Evolutionary conservation across 2,329 filamentous ascomycete species (phyloP).

Genomic region (Hymenoscyphus linearis): DNA sequence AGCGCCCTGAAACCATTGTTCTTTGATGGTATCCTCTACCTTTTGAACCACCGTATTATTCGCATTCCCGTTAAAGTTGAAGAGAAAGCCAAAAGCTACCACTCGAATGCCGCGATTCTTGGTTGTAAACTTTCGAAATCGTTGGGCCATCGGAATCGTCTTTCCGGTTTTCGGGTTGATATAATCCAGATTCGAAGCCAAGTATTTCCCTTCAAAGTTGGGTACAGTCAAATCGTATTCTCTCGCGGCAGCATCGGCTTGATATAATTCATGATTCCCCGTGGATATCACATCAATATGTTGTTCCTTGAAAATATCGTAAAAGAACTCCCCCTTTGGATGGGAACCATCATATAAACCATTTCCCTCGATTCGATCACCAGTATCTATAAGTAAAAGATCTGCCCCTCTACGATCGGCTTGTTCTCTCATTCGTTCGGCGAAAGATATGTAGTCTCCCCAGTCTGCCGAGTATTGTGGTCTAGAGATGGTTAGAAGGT

Average conservation of each 20-base stretch:
- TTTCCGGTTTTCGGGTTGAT: conserved; percentile 66
- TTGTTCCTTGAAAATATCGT: conserved; percentile 80
- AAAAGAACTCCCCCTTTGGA: conserved; percentile 84
- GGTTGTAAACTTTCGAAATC: conserved; percentile 86
- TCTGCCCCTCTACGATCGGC: conserved; percentile 77
- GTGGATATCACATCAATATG: conserved; percentile 77
- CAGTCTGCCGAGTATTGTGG: conserved; percentile 92
- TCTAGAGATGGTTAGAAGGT: conserved; percentile 39
- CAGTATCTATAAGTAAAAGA: conserved; percentile 89
- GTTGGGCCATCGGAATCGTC: conserved; percentile 68
- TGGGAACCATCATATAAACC: conserved; percentile 86
- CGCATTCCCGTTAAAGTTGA: conserved; percentile 84
- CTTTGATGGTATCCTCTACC: conserved; percentile 73
- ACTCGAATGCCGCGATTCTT: conserved; percentile 82
- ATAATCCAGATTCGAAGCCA: conserved; percentile 92
- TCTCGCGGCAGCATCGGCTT: conserved; percentile 66
- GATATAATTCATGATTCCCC: conserved; percentile 95
- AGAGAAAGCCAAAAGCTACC: conserved; percentile 88
- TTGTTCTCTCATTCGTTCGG: conserved; percentile 70
- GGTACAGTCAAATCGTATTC: conserved; percentile 79
- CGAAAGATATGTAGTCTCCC: conserved; percentile 96
- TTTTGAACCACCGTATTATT: conserved; percentile 84
- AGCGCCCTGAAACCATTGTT: conserved; percentile 84
- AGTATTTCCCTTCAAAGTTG: conserved; percentile 72
- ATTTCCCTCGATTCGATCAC: conserved; percentile 89